Conservation (phyloP, 768 basidiomycete species). For the Cantharellus cinnabarinus region DNA sequence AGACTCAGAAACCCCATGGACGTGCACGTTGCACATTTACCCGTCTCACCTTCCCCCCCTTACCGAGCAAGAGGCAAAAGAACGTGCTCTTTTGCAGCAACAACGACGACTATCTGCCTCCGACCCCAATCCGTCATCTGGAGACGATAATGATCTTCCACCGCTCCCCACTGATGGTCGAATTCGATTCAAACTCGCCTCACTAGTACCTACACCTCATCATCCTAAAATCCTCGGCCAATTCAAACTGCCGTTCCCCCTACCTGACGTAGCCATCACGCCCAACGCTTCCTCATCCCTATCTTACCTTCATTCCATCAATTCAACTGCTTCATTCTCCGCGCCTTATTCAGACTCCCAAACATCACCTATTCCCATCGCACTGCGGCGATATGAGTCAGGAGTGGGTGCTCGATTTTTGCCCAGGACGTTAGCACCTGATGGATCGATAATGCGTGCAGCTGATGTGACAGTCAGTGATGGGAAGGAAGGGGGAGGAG, state of each 20-base stretch:
- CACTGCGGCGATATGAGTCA: background rate
- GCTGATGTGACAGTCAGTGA: background rate
- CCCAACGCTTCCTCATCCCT: slow-evolving; percentile 5
- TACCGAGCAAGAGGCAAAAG: background rate
- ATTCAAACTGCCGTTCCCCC: slow-evolving; percentile 75
- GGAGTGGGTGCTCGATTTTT: slow-evolving; percentile 4
- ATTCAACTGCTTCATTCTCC: too few species aligned
- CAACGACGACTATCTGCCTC: too few species aligned
- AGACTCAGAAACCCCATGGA: slow-evolving; percentile 93
- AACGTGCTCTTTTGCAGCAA: background rate
- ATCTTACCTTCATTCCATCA: too few species aligned
- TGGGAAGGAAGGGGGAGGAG: background rate
- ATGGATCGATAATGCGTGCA: background rate
- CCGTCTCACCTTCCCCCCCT: background rate
- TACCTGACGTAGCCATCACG: slow-evolving; percentile 57
- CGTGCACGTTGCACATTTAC: slow-evolving; percentile 37
- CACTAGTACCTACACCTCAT: slow-evolving; percentile 79
- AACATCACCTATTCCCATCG: too few species aligned
- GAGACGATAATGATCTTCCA: too few species aligned
- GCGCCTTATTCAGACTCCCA: too few species aligned
- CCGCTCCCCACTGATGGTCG: background rate
- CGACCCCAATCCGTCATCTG: too few species aligned
- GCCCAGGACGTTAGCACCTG: background rate
- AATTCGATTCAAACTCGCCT: slow-evolving; percentile 44
- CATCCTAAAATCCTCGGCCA: slow-evolving; percentile 88